Conservation (phyloP, 371 early-diverging fungal genomes). For the Massospora cicadina region DNA sequence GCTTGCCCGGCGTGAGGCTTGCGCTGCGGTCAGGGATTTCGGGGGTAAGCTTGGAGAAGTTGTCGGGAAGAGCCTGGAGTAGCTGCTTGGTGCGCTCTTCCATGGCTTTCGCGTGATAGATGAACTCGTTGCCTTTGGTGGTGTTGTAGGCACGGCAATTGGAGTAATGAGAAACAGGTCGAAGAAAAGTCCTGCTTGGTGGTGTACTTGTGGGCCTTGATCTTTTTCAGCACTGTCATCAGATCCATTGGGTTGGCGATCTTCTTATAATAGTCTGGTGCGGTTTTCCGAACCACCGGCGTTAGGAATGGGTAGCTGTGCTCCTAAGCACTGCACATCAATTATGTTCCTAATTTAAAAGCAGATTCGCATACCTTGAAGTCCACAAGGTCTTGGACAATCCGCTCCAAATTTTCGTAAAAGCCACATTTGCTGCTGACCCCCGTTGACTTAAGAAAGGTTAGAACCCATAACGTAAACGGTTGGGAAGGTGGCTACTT, state of each 20-base stretch:
- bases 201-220: constrained; percentile 45
- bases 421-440: background rate
- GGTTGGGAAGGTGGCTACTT: too few species aligned
- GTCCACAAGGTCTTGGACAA: background rate
- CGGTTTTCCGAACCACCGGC: background rate
- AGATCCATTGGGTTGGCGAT: constrained; percentile 86
- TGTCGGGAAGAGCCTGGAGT: constrained; percentile 62
- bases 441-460: background rate
- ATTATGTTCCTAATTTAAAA: background rate
- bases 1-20: background rate
- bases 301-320: constrained; percentile 1
- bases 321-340: background rate
- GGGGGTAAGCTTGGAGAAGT: background rate
- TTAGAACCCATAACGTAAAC: too few species aligned
- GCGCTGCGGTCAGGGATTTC: background rate
- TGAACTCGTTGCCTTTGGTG: constrained; percentile 42
- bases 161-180: constrained; percentile 69
- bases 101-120: constrained; percentile 73
- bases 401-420: background rate
- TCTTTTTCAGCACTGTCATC: constrained; percentile 62
- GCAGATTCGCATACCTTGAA: background rate
- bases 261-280: constrained; percentile 3
- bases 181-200: constrained; percentile 61
- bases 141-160: constrained; percentile 68
- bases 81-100: constrained; percentile 49